phyloP scores from a whole-genome alignment of 2,329 filamentous ascomycete species.

The Claviceps quebecensis region DNA sequence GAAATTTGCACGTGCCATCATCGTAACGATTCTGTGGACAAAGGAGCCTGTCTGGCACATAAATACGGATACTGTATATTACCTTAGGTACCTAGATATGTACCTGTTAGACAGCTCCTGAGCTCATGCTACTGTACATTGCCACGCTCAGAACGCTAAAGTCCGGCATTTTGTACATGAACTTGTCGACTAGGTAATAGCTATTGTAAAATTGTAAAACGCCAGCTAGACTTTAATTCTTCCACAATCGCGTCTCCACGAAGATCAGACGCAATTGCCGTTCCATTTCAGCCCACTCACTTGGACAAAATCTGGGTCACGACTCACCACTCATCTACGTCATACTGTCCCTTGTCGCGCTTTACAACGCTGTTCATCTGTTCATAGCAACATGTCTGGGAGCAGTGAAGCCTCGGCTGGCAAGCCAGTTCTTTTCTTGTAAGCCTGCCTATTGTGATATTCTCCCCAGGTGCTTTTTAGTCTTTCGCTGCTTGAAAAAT shows the following conservation, averaged over 20 bases:
- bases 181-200: too few species aligned
- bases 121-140: background rate
- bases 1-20: background rate
- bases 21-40: too few species aligned
- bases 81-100: too few species aligned
- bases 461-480: background rate
- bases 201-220: too few species aligned
- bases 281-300: background rate
- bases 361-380: background rate
- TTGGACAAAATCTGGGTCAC: background rate
- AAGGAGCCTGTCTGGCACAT: too few species aligned
- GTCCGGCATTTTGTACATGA: background rate
- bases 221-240: too few species aligned
- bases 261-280: too few species aligned
- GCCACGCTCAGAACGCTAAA: background rate
- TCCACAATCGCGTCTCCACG: too few species aligned
- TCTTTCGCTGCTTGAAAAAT: background rate
- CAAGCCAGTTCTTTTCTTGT: constrained; percentile 33
- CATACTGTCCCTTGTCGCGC: too few species aligned
- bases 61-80: too few species aligned
- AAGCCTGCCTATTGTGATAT: background rate
- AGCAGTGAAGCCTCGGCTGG: constrained; percentile 19
- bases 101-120: background rate
- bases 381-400: constrained; percentile 12
- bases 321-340: background rate